Conservation (phyloP, 2,329 filamentous ascomycete species). For the Fusarium sp. region DNA sequence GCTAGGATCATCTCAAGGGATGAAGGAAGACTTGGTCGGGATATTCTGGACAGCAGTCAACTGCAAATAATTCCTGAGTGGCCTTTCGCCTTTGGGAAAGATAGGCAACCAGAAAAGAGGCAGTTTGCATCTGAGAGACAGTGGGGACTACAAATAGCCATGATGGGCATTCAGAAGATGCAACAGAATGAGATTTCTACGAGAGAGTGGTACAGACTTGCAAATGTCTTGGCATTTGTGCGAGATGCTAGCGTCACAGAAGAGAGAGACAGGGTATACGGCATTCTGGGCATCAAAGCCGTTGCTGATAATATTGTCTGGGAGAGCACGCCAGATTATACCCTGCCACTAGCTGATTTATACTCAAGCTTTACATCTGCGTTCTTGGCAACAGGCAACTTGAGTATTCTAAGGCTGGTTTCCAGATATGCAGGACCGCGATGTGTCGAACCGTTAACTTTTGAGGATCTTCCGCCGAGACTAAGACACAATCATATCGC, state of each 20-base stretch:
- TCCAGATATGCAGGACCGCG: not conserved
- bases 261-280: slow-evolving; percentile 21
- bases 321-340: not conserved
- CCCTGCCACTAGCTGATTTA: not conserved
- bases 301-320: not conserved
- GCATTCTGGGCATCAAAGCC: slow-evolving; percentile 12
- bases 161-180: not conserved
- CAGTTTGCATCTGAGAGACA: not conserved
- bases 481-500: not conserved
- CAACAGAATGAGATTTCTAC: fast-evolving
- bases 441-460: no score
- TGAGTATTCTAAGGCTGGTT: not conserved
- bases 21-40: slow-evolving; percentile 3
- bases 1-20: not conserved
- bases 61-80: not conserved
- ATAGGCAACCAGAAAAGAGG: not conserved
- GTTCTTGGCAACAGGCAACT: not conserved
- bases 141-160: not conserved
- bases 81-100: slow-evolving; percentile 7
- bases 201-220: not conserved
- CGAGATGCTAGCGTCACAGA: slow-evolving; percentile 1
- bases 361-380: not conserved
- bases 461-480: not conserved
- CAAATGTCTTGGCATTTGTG: not conserved
- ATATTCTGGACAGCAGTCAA: slow-evolving; percentile 5